phyloP scores from a whole-genome alignment of 495 filamentous ascomycete genomes.

The Achaetomiella virescens region DNA sequence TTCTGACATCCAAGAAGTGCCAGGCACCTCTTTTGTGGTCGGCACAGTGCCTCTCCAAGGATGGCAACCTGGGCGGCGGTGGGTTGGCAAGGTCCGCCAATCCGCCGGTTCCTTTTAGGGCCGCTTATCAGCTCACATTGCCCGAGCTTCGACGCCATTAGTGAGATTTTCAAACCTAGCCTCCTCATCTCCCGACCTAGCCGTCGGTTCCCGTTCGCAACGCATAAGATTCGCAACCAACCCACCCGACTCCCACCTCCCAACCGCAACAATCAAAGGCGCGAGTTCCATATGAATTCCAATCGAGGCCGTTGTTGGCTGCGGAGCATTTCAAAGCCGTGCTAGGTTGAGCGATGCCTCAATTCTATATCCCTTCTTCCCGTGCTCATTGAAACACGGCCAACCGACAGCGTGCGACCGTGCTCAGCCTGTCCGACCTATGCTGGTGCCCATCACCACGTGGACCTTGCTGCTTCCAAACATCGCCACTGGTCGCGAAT shows the following conservation, averaged over 20 bases:
- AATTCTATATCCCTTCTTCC: not conserved
- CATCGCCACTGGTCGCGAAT: not conserved
- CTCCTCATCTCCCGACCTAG: no score
- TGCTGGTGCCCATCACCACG: not conserved
- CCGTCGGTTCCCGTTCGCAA: no score
- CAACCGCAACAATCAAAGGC: no score
- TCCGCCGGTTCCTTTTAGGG: not conserved
- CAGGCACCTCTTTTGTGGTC: not conserved
- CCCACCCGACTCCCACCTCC: no score
- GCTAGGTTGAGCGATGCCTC: not conserved
- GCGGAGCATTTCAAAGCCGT: not conserved
- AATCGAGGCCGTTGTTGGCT: no score
- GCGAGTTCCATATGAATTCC: no score
- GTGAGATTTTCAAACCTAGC: no score
- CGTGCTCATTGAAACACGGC: not conserved
- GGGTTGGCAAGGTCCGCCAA: not conserved
- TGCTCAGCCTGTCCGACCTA: not conserved
- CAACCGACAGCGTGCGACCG: not conserved
- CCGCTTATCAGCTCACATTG: not conserved
- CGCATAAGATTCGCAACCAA: no score
- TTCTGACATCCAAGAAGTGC: not conserved
- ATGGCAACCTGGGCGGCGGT: not conserved
- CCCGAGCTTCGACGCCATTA: not conserved
- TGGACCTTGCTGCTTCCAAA: not conserved
- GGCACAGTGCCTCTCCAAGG: not conserved